Evolutionary conservation across 2,329 filamentous ascomycete genomes (phyloP), one percentile per base, ranked within the genome.

Genomic region (Chrysoporthe cubensis): DNA sequence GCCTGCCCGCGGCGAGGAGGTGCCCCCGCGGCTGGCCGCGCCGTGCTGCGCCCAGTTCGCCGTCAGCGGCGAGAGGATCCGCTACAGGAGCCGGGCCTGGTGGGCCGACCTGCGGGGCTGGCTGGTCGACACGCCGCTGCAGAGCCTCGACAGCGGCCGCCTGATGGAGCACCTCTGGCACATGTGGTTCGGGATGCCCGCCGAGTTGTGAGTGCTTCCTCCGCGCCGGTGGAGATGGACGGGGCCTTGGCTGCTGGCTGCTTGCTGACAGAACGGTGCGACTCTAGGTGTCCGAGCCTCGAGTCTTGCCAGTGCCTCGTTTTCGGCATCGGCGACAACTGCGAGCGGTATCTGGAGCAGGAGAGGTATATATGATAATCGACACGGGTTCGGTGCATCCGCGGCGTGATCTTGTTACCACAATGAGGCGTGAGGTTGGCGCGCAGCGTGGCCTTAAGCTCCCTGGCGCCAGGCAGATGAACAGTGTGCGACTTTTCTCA

Each of bases 11-110:
- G 64, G 59, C 71, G 77, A 54, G 66, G 70, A 42, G 73, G 62
- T 80, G 32, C 81, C 81, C 0, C 62, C 71, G 3, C 69, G 75
- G 21, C 75, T 85, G 26, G 81, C 78, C 0, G 78, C 79, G 18
- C 78, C 83, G 1, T 86, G 84, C 71, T 86, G 84, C 71, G 83
- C 83, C n/a, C 85, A 87, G 72, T 87, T 87, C 65, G 84, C 82
- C 0, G 82, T 85, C 6, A 83, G 81, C 18, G 75, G 77, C 11
- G 76, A 78, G 3, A 80, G 81, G 71, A 77, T 86, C 58, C 75
- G 71, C 11, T 71, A 73, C 43, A 77, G 82, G 62, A 77, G 79
- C 3, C 73, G 72, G 57, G 76, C 76, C n/a, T 81, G 82, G 70
- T 87, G 86, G 73, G 69, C 79, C 18, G 75, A 75, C 48, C 79